Evolutionary conservation across 2,329 filamentous ascomycete genomes (phyloP).

Genomic region (Grosmannia serpens): DNA sequence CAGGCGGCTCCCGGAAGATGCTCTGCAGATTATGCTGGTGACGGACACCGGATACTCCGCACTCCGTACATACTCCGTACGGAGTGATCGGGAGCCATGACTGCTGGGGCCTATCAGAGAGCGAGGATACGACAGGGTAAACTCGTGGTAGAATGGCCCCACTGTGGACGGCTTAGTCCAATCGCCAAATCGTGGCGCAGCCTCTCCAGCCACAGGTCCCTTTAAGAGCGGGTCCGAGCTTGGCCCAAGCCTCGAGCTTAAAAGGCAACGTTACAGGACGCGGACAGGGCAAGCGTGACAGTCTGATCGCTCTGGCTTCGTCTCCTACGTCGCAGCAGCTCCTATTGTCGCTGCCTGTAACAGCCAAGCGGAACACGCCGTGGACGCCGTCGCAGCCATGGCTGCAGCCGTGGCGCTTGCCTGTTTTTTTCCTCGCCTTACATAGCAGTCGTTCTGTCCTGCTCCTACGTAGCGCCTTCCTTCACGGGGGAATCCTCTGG

Average conservation of each 20-base stretch:
- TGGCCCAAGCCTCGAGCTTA: not conserved
- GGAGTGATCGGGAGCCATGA: no score
- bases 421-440: not conserved
- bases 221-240: not conserved
- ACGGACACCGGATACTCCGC: no score
- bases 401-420: not conserved
- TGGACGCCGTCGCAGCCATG: not conserved
- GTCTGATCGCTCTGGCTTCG: not conserved
- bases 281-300: not conserved
- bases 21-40: no score
- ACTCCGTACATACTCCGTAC: no score
- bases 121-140: no score
- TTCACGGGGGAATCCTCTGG: not conserved
- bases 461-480: not conserved
- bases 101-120: no score
- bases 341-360: not conserved
- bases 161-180: no score
- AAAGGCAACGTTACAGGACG: conserved; percentile 12
- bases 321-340: conserved; percentile 2
- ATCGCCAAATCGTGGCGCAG: not conserved
- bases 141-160: no score
- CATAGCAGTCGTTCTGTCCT: not conserved
- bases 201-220: not conserved
- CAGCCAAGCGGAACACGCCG: not conserved
- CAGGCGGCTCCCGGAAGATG: no score